Percentiles rank a stretch among this genome's conserved stretches.
Conservation (phyloP, 352 stramenopile species). For the Pythium brachiatum region DNA sequence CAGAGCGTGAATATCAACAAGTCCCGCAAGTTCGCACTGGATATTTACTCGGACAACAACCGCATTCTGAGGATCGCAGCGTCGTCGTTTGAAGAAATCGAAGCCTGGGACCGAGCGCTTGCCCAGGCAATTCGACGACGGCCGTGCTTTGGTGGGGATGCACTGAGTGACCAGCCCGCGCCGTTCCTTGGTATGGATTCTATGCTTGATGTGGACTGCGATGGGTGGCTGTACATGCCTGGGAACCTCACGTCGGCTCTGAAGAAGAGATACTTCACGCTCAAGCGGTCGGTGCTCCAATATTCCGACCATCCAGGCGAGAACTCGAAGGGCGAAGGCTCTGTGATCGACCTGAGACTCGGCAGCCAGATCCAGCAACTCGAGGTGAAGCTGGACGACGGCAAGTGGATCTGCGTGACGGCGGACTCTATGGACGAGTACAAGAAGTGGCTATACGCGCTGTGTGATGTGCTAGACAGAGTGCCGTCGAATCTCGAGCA, state of each 20-base stretch:
- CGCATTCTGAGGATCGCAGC: constrained; percentile 70
- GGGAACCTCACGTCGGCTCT: constrained; percentile 54
- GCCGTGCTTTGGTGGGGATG: constrained; percentile 59
- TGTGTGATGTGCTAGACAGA: constrained; percentile 56
- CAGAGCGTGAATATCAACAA: constrained; percentile 74
- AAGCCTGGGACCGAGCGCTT: constrained; percentile 69
- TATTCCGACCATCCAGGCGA: constrained; percentile 65
- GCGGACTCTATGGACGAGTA: constrained; percentile 52
- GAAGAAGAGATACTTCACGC: constrained; percentile 74
- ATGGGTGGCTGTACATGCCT: constrained; percentile 76
- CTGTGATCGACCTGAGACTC: constrained; percentile 58
- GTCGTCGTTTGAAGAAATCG: constrained; percentile 66
- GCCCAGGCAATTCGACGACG: constrained; percentile 41
- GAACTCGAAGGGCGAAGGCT: constrained; percentile 54
- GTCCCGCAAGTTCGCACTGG: constrained; percentile 60
- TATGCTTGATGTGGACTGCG: constrained; percentile 47
- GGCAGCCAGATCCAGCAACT: constrained; percentile 44
- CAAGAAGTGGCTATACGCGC: constrained; percentile 58
- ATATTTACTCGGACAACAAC: constrained; percentile 83
- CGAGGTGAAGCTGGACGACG: constrained; percentile 63
- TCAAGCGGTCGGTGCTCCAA: constrained; percentile 55
- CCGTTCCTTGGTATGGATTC: constrained; percentile 65
- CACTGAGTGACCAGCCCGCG: constrained; percentile 49
- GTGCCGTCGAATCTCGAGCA: constrained; percentile 22
- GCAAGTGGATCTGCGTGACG: constrained; percentile 61